Evolutionary conservation across 148 eudicot genomes (phyloP).

Genomic region (Chenopodium berlandieri): DNA sequence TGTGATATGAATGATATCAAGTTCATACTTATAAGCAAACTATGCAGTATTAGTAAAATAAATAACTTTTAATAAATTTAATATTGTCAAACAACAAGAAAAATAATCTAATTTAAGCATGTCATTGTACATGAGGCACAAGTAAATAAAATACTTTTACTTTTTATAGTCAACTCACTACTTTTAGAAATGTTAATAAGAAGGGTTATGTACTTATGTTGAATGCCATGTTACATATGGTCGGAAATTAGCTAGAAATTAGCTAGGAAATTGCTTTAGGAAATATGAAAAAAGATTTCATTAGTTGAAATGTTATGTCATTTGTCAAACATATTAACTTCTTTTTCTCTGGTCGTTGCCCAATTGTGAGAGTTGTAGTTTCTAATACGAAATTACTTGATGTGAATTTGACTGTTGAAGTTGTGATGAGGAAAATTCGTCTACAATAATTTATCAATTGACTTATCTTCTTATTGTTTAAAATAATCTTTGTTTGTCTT

Average conservation of each 20-base stretch:
- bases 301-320: background rate
- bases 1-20: no score
- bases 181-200: background rate
- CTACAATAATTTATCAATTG: background rate
- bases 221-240: background rate
- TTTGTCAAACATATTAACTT: background rate
- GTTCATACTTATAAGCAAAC: no score
- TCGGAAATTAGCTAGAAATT: background rate
- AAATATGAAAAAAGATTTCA: background rate
- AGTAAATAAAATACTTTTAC: no score
- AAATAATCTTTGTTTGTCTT: no score
- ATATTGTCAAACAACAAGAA: no score
- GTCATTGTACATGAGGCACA: no score
- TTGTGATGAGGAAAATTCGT: background rate
- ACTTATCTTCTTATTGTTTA: no score
- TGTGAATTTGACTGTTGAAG: background rate
- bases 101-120: no score
- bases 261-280: background rate
- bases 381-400: background rate
- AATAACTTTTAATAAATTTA: no score
- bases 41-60: no score
- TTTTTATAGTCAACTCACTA: background rate
- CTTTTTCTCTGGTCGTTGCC: background rate
- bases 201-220: background rate
- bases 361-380: background rate